Evolutionary conservation across 345 rosid genomes (phyloP), one percentile per base, ranked within the genome.

Genomic region (Murraya koenigii): DNA sequence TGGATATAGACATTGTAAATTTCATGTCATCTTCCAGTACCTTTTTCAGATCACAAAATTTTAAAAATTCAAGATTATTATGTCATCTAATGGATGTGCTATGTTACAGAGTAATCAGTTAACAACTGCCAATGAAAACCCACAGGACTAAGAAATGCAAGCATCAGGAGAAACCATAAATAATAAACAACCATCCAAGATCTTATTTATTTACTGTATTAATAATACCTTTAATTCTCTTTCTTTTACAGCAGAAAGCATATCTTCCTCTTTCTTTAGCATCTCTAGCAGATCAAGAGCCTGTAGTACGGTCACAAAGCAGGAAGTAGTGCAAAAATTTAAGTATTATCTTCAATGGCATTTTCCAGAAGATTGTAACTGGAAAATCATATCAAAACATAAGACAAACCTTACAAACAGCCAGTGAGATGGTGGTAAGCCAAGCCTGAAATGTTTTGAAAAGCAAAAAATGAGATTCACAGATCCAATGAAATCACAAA

Each of bases 191-290:
- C 11, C 59, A 79, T 20, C 13, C 49, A 67, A 59, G 33, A 71
- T 23, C 10, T 59, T 25, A 69, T 32, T 44, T 28, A 60, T 80
- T 59, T 60, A 6, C 20, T 17, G 65, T 5, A 70, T 25, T n/a
- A 72, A 35, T 82, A 89, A 39, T 83, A 93, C 98, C 98, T 90
- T 93, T 56, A 84, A 70, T 71, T 90, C 88, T 74, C 79, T 84
- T 79, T 97, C 97, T 86, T 89, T 90, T 6, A 94, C 85, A 60
- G 92, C 94, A 72, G 90, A 81, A 80, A 97, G 97, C 97, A 97
- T 89, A 76, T 89, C 98, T 75, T 90, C 97, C 84, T 97, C 99
- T 76, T 80, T 90, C 84, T 88, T 91, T 55, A 97, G 84, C 93
- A 94, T 89, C 85, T 97, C 98, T 41, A 94, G 80, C 79, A 93